Percentiles rank a stretch among this genome's conserved stretches.
Conservation (phyloP, 169 alveolate species). For the Eimeria tenella region DNA sequence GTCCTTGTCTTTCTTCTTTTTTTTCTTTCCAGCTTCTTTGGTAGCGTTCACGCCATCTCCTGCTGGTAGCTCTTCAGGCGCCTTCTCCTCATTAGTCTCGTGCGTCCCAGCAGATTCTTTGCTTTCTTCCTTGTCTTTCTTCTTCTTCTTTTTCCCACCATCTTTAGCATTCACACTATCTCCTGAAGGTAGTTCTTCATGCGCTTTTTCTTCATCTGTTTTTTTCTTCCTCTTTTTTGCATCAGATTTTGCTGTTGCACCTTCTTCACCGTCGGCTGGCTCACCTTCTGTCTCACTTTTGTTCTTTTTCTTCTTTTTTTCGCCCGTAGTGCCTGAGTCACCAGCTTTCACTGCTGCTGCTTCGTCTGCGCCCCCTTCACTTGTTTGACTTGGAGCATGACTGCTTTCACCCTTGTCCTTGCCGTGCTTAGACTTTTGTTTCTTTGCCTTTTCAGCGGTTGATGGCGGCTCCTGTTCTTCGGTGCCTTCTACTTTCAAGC, state of each 20-base stretch:
- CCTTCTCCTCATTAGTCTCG: not conserved
- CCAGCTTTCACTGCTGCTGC: not conserved
- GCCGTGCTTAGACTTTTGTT: slow-evolving; percentile 52
- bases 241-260: slow-evolving; percentile 9
- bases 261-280: not conserved
- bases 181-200: not conserved
- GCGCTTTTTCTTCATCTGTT: not conserved
- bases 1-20: slow-evolving; percentile 21
- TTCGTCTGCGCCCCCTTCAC: not conserved
- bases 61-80: not conserved
- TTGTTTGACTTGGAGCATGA: not conserved
- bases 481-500: not conserved
- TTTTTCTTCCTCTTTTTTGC: slow-evolving; percentile 50
- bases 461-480: slow-evolving; percentile 7
- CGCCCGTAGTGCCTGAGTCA: slow-evolving; percentile 29
- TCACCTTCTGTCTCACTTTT: not conserved
- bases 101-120: not conserved
- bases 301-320: slow-evolving; percentile 22
- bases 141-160: slow-evolving; percentile 61
- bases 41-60: not conserved
- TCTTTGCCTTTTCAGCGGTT: slow-evolving; percentile 18
- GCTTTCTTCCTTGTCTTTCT: not conserved
- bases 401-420: slow-evolving; percentile 28
- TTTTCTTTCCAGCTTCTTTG: slow-evolving; percentile 29
- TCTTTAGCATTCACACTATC: not conserved